Evolutionary conservation across 257 asterid species (phyloP).

Genomic region (Ilex asprella): DNA sequence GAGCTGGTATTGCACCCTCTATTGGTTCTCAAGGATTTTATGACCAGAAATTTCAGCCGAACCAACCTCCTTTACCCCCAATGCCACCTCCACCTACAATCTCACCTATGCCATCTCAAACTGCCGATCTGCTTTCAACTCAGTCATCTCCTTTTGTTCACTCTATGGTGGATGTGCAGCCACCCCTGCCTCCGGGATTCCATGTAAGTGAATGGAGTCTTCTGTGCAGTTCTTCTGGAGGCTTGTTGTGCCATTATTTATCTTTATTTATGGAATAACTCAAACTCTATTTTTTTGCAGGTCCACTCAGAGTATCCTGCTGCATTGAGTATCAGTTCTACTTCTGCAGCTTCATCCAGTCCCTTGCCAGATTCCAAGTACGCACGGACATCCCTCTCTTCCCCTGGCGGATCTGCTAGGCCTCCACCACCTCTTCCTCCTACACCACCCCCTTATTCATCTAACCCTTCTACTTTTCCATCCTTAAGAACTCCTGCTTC

Average conservation of each 20-base stretch:
- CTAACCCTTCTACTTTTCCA: conserved; percentile 31
- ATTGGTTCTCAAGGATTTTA: conserved; percentile 53
- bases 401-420: conserved; percentile 54
- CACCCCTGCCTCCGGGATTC: conserved; percentile 45
- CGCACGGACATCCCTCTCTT: conserved; percentile 50
- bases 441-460: conserved; percentile 73
- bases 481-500: conserved; percentile 42
- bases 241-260: background rate
- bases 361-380: conserved; percentile 40
- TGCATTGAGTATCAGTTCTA: background rate
- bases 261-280: conserved; percentile 10
- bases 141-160: conserved; percentile 43
- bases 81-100: conserved; percentile 54
- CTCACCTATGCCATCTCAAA: conserved; percentile 42
- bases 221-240: background rate
- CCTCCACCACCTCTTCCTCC: conserved; percentile 83
- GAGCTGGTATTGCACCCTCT: conserved; percentile 28
- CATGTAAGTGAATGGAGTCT: conserved; percentile 26
- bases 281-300: background rate
- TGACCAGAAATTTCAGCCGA: conserved; percentile 52
- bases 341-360: conserved; percentile 60
- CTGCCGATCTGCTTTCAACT: conserved; percentile 32
- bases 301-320: too few relatives aligned
- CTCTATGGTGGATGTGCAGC: conserved; percentile 42
- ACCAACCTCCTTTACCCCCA: conserved; percentile 72